Evolutionary conservation across 2,329 filamentous ascomycete genomes (phyloP).

Genomic region (Talaromyces sp.): DNA sequence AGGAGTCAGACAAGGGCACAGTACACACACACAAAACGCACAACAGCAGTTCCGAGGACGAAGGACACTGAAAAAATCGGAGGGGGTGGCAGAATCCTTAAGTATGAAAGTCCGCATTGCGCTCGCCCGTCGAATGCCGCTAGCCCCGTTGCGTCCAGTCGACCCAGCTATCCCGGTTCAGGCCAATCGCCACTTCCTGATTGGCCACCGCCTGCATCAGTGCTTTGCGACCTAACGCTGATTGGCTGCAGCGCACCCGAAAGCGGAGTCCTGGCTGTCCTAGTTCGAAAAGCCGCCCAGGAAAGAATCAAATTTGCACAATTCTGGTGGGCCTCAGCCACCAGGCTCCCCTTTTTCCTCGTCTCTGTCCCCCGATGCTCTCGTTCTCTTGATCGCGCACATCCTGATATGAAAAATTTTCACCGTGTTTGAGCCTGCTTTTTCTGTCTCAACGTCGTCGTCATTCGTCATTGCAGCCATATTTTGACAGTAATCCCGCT

Average conservation of each 20-base stretch:
- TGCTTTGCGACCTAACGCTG: slow-evolving; percentile 19
- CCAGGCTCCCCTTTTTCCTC: slow-evolving; percentile 10
- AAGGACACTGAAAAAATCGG: slow-evolving; percentile 35
- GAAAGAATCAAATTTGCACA: slow-evolving; percentile 3
- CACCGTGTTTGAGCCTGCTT: neutral
- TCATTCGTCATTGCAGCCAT: neutral
- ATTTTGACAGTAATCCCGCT: neutral
- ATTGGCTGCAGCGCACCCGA: slow-evolving; percentile 27
- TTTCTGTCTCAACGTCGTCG: neutral
- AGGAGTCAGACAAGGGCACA: slow-evolving; percentile 17
- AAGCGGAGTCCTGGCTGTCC: slow-evolving; percentile 19
- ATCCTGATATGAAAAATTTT: neutral
- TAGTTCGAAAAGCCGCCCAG: neutral
- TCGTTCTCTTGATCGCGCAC: neutral
- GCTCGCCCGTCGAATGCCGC: slow-evolving; percentile 33
- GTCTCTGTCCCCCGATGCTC: neutral
- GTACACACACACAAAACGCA: slow-evolving; percentile 18
- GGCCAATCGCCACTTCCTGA: slow-evolving; percentile 28
- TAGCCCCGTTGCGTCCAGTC: slow-evolving; percentile 37
- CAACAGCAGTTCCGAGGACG: slow-evolving; percentile 34
- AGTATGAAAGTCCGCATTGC: slow-evolving; percentile 37
- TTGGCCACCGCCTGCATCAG: slow-evolving; percentile 30
- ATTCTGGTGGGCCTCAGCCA: slow-evolving; percentile 18
- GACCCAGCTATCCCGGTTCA: slow-evolving; percentile 32
- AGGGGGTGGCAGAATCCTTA: slow-evolving; percentile 43